Percentiles rank a stretch among this genome's conserved stretches.
phyloP scores from a whole-genome alignment of 2,329 filamentous ascomycete genomes.

The Knufia petricola region DNA sequence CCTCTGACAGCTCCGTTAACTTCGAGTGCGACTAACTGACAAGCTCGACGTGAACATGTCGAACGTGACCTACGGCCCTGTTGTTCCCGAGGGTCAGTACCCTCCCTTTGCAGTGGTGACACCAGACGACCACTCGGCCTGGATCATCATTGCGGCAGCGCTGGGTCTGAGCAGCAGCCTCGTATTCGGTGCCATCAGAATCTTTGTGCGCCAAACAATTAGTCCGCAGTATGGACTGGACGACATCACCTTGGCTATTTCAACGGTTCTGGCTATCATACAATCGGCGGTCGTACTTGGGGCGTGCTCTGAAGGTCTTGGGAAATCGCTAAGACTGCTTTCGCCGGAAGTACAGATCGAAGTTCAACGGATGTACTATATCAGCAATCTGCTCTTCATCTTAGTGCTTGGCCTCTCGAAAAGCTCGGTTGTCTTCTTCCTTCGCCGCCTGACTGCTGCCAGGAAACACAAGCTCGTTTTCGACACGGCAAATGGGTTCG shows the following conservation, averaged over 20 bases:
- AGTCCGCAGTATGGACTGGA: conserved; percentile 28
- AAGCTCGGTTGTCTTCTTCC: conserved; percentile 20
- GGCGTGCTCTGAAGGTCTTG: conserved; percentile 27
- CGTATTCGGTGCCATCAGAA: conserved; percentile 29
- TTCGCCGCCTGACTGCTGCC: conserved; percentile 14
- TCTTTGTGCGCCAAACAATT: conserved; percentile 28
- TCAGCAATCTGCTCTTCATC: conserved; percentile 23
- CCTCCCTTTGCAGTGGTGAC: conserved; percentile 31
- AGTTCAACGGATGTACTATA: conserved; percentile 21
- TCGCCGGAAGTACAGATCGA: conserved; percentile 7
- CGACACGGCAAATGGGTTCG: conserved; percentile 7
- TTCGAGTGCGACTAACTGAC: too few relatives aligned
- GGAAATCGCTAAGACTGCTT: conserved; percentile 26
- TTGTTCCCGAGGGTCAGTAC: conserved; percentile 28
- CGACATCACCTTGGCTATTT: conserved; percentile 27
- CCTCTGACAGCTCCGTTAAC: too few relatives aligned
- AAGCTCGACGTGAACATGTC: background rate
- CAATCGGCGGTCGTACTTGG: conserved; percentile 27
- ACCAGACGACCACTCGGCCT: conserved; percentile 30
- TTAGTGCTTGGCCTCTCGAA: conserved; percentile 21
- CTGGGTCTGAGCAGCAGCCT: conserved; percentile 29
- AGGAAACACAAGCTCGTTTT: conserved; percentile 15
- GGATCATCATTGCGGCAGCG: conserved; percentile 30
- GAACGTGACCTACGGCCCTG: conserved; percentile 9
- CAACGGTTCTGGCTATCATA: conserved; percentile 26